These are phyloP conservation scores for Cladosporium sp. DNA, from an alignment of 2,329 filamentous ascomycete genomes.

Conservation along the genomic window DNA sequence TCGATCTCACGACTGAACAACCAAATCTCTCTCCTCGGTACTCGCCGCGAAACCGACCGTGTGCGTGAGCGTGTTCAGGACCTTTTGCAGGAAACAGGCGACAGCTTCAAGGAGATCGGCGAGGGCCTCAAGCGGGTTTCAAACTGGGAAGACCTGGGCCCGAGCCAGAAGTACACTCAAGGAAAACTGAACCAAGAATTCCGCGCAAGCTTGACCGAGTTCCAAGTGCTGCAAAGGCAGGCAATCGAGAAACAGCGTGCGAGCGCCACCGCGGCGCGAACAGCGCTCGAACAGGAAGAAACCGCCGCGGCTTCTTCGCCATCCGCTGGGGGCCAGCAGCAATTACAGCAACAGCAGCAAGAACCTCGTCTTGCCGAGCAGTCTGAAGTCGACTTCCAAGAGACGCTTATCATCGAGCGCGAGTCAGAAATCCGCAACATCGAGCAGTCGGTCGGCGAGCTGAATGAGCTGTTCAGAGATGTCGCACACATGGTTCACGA, in stretches of 20 bases:
- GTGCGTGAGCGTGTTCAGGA: constrained; percentile 89
- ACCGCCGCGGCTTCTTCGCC: constrained; percentile 32
- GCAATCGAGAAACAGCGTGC: constrained; percentile 92
- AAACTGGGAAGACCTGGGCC: constrained; percentile 69
- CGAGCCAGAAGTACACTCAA: constrained; percentile 94
- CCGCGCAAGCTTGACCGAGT: constrained; percentile 82
- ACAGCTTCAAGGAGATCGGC: constrained; percentile 86
- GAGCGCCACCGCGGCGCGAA: constrained; percentile 78
- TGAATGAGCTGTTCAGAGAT: constrained; percentile 96
- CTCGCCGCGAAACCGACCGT: constrained; percentile 85
- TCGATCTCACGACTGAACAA: constrained; percentile 83
- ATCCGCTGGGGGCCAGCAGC: constrained; percentile 54
- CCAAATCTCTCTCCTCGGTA: constrained; percentile 83
- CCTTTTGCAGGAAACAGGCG: constrained; percentile 80
- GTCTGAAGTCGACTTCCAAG: constrained; percentile 96
- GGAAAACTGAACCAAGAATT: constrained; percentile 94
- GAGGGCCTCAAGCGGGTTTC: constrained; percentile 93
- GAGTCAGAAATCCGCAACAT: constrained; percentile 97
- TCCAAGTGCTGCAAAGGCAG: constrained; percentile 85
- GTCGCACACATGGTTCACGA: constrained; percentile 97
- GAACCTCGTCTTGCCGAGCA: constrained; percentile 82
- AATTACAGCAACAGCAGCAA: constrained; percentile 58
- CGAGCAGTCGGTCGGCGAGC: constrained; percentile 89
- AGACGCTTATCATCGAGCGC: constrained; percentile 90
- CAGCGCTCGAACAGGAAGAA: constrained; percentile 66